A percentile compares a stretch with the other conserved stretches of the same genome.
Evolutionary conservation across 441 rosid species (phyloP).

Genomic region (Gossypium schwendimanii): DNA sequence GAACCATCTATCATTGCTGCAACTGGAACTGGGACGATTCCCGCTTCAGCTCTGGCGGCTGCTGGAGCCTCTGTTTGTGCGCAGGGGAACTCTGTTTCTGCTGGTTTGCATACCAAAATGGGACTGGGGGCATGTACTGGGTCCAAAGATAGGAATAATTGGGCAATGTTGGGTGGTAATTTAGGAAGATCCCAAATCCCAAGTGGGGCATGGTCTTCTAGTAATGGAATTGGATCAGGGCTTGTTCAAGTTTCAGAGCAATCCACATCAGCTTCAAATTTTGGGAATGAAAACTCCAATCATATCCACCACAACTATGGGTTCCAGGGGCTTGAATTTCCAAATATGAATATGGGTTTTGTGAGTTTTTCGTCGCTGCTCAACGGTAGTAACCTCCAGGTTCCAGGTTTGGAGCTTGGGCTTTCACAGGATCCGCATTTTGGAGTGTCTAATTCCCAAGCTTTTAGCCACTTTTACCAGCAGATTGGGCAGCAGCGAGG

Average conservation of each 20-base stretch:
- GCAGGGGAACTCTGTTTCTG: conserved; percentile 31
- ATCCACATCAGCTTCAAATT: conserved; percentile 14
- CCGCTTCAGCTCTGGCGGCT: conserved; percentile 28
- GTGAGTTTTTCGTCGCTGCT: conserved; percentile 34
- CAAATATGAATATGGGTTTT: conserved; percentile 35
- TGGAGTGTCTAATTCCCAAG: conserved; percentile 31
- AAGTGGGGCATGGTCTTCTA: conserved; percentile 18
- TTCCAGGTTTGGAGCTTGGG: conserved; percentile 40
- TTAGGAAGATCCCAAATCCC: conserved; percentile 15
- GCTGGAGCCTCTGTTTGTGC: conserved; percentile 35
- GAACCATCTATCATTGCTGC: conserved; percentile 38
- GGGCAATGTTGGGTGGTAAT: conserved; percentile 18
- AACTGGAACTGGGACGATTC: conserved; percentile 39
- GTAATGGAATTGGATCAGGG: conserved; percentile 30
- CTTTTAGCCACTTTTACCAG: conserved; percentile 29
- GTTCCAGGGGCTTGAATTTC: conserved; percentile 33
- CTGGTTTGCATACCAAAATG: conserved; percentile 18
- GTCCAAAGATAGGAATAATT: conserved; percentile 10
- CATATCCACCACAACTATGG: conserved; percentile 23
- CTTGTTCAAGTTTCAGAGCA: conserved; percentile 25
- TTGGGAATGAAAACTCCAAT: conserved; percentile 21
- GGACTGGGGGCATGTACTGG: conserved; percentile 17
- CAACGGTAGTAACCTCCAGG: conserved; percentile 23
- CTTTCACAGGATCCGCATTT: conserved; percentile 36
- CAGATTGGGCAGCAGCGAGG: conserved; percentile 26